Evolutionary conservation across 352 stramenopile species (phyloP), one percentile per base, ranked within the genome.

Genomic region (Phytophthora rubi): DNA sequence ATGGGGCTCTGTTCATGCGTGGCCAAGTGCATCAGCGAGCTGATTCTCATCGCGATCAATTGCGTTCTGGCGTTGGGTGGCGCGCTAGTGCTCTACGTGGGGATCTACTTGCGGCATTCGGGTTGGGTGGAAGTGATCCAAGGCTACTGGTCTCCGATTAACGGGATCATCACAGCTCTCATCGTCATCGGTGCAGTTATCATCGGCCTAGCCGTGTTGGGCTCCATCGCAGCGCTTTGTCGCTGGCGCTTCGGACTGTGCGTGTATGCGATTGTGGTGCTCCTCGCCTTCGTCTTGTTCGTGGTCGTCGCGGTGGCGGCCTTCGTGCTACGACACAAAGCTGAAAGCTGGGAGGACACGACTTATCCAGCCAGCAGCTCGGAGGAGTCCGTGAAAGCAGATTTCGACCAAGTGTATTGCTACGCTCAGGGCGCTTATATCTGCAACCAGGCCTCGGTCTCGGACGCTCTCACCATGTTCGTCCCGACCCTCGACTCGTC

Each of bases 371-470:
- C 80, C 23, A 79, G 65, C 48, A 68, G 53, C 28, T 63, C 81
- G 33, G 86, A 94, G 51, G 61, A 77, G 44, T 68, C 60, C 6
- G 68, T 92, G 63, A 89, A 88, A 73, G 63, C 73, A 33, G 64
- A 86, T 33, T 91, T 94, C 33, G 83, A 94, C 63, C 65, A 84
- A 67, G 76, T 68, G 28, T 92, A 92, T 56, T 94, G 86, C 74
- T 91, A 91, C 53, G 79, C 83, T 18, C 83, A 93, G 76, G 86
- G 81, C 59, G 86, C 77, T 16, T 90, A 86, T 53, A 79, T 93
- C 26, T 93, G 86, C 68, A 92, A 90, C 56, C 60, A 82, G 35
- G 81, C 81, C 48, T 81, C 72, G 8, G 70, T 89, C 23, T 70
- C 49, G n/a, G 82, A 91, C 28, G 82, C 82, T 5, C 65, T 90